Conservation (phyloP, 1,284 basidiomycete species). For the Athelia psychrophila region DNA sequence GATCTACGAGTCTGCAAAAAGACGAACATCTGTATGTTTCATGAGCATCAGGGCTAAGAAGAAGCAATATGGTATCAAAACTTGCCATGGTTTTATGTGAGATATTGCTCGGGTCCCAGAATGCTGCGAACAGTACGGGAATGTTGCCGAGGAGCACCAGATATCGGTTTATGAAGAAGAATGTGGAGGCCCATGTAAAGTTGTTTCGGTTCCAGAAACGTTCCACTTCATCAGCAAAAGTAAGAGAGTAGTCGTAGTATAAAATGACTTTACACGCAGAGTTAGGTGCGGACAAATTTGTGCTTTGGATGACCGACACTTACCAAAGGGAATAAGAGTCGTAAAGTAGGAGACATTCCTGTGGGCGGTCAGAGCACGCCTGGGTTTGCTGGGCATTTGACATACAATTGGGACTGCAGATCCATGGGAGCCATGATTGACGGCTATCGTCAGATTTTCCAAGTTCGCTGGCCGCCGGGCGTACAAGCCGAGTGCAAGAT, state of each 20-base stretch:
- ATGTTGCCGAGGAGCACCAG: constrained; percentile 34
- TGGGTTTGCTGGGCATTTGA: too few relatives aligned
- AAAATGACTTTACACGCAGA: constrained; percentile 36
- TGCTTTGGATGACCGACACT: neutral
- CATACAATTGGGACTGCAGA: too few relatives aligned
- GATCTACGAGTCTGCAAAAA: neutral
- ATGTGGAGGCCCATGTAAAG: constrained; percentile 27
- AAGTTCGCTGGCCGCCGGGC: too few relatives aligned
- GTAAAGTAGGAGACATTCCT: neutral
- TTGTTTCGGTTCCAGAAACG: constrained; percentile 31
- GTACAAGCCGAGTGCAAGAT: too few relatives aligned
- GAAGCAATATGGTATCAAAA: constrained; percentile 3
- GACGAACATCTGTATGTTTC: neutral
- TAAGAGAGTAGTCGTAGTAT: constrained; percentile 39
- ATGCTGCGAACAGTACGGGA: constrained; percentile 32
- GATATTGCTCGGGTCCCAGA: constrained; percentile 20
- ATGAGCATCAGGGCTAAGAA: too few relatives aligned
- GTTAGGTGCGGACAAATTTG: neutral
- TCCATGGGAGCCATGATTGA: too few relatives aligned
- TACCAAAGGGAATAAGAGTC: neutral
- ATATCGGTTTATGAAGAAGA: constrained; percentile 42
- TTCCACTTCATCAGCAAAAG: constrained; percentile 32
- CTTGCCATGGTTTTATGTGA: constrained; percentile 17
- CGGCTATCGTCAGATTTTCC: too few relatives aligned
- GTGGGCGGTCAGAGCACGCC: neutral